Conservation (phyloP, 495 filamentous ascomycete genomes). For the Neurospora tetrasperma region DNA sequence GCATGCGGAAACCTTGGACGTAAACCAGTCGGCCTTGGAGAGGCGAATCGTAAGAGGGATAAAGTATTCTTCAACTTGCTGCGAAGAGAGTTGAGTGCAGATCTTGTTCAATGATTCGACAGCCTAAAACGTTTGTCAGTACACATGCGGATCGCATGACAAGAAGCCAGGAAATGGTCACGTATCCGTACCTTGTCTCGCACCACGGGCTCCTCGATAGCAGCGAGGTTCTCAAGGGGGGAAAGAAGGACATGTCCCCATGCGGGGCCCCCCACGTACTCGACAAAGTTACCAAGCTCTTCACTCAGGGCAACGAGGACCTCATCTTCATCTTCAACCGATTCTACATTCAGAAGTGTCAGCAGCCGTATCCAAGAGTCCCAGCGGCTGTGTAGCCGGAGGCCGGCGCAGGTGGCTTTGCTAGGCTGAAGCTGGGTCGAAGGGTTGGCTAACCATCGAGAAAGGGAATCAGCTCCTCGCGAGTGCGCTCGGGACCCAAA, state of each 20-base stretch:
- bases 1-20: slow-evolving; percentile 95
- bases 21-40: slow-evolving; percentile 99
- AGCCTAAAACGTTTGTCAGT: slow-evolving; percentile 48
- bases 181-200: slow-evolving; percentile 70
- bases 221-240: slow-evolving; percentile 92
- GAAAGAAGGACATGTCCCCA: slow-evolving; percentile 94
- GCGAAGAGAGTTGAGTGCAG: slow-evolving; percentile 75
- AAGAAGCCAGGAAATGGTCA: neutral
- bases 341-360: slow-evolving; percentile 50
- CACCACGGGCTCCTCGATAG: slow-evolving; percentile 95
- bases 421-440: neutral
- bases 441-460: slow-evolving; percentile 64
- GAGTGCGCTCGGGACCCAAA: slow-evolving; percentile 85
- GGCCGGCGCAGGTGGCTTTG: neutral
- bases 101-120: slow-evolving; percentile 99
- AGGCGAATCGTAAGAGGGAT: slow-evolving; percentile 89
- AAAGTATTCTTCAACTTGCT: slow-evolving; percentile 93
- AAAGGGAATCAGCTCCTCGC: slow-evolving; percentile 97
- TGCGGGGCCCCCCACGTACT: slow-evolving; percentile 92
- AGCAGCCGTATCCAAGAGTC: neutral
- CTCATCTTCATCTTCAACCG: slow-evolving; percentile 97
- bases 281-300: slow-evolving; percentile 89
- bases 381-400: neutral
- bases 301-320: slow-evolving; percentile 94
- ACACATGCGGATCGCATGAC: neutral